These are phyloP conservation scores for Gypsophila paniculata DNA, from an alignment of 179 eudicot genomes.

Conservation along the genomic window DNA sequence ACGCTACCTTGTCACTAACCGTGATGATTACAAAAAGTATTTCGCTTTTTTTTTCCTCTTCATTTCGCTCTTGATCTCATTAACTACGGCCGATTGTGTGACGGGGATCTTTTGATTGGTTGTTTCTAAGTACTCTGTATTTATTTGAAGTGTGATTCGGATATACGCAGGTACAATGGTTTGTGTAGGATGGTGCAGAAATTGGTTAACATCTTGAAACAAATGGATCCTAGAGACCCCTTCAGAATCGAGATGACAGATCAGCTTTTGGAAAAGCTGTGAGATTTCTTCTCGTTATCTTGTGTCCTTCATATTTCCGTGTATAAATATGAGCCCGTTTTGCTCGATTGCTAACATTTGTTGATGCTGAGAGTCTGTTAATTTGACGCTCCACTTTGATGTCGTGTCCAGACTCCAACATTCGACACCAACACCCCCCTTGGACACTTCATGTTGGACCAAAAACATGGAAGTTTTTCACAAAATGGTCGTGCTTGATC, in stretches of 20 bases:
- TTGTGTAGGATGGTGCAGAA: constrained; percentile 82
- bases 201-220: constrained; percentile 72
- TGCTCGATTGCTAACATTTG: not conserved
- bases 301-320: not conserved
- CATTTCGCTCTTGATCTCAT: not conserved
- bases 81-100: not conserved
- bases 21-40: constrained; percentile 88
- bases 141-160: constrained; percentile 1
- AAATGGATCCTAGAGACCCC: constrained; percentile 85
- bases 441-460: no score
- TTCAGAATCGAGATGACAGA: constrained; percentile 79
- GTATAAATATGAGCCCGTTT: not conserved
- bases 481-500: not conserved
- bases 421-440: no score
- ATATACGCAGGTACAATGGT: constrained; percentile 31
- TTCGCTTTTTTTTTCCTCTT: not conserved
- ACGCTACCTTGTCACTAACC: constrained; percentile 65
- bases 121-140: constrained; percentile 16
- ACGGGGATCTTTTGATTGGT: not conserved
- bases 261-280: constrained; percentile 80
- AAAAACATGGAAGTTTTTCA: no score
- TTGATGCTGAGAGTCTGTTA: not conserved
- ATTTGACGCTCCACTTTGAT: no score
- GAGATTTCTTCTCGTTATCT: constrained; percentile 27
- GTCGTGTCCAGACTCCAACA: no score